Percentiles rank a stretch among this genome's conserved stretches.
Evolutionary conservation across 805 yeast species (phyloP).

Genomic region (Saturnispora besseyi): DNA sequence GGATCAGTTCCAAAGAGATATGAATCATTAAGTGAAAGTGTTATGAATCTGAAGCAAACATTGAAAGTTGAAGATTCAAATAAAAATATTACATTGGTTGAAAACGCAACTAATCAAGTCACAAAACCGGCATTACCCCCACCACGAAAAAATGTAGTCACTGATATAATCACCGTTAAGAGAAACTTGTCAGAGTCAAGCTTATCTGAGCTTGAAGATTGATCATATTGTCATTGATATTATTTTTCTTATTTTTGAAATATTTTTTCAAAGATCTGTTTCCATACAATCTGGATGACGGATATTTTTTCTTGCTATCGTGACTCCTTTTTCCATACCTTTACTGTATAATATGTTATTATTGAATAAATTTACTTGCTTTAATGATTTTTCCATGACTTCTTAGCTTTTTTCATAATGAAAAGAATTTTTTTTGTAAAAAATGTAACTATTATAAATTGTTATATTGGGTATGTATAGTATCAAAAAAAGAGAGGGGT

Average conservation of each 20-base stretch:
- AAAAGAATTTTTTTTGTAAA: no score
- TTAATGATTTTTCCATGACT: no score
- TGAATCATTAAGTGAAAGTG: slow-evolving; percentile 17
- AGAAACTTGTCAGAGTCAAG: slow-evolving; percentile 1
- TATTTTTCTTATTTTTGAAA: neutral
- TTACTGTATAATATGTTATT: no score
- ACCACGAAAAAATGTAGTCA: slow-evolving; percentile 6
- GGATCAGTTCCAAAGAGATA: slow-evolving; percentile 18
- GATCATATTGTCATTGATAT: neutral
- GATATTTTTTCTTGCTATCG: no score
- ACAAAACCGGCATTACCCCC: slow-evolving; percentile 7
- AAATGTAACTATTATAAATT: neutral
- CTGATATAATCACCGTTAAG: neutral
- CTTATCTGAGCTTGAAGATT: neutral
- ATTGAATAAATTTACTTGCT: no score
- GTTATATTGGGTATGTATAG: neutral
- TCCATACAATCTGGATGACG: no score
- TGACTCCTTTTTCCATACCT: no score
- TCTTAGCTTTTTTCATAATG: no score
- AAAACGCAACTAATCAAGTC: slow-evolving; percentile 4
- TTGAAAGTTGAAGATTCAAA: neutral
- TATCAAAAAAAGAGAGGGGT: neutral
- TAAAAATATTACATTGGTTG: neutral
- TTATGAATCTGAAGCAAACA: slow-evolving; percentile 13
- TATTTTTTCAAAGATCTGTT: neutral